phyloP scores from a whole-genome alignment of 495 filamentous ascomycete species.

The Hyaloscypha bicolor region DNA sequence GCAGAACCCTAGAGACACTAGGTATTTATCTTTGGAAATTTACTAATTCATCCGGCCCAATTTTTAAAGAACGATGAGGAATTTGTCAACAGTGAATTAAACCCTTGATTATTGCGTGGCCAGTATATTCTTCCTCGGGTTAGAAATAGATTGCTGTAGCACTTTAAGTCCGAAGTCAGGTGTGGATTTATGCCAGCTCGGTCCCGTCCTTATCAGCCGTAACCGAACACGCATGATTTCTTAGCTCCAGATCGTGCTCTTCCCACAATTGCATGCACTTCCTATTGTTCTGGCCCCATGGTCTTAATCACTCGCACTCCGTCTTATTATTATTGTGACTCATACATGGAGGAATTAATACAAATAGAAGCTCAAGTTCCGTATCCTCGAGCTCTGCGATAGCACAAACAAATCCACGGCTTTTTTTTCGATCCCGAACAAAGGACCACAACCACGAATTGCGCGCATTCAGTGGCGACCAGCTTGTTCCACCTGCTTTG shows the following conservation, averaged over 20 bases:
- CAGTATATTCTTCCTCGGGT: neutral
- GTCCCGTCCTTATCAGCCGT: neutral
- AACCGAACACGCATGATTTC: neutral
- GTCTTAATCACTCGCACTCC: neutral
- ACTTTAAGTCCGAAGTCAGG: neutral
- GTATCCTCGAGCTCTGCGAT: conserved; percentile 25
- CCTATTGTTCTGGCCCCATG: conserved; percentile 1
- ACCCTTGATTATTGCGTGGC: neutral
- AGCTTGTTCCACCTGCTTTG: conserved; percentile 6
- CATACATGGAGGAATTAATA: conserved; percentile 29
- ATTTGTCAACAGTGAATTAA: neutral
- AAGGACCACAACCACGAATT: conserved; percentile 8
- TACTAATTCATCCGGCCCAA: neutral
- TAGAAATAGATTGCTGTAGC: neutral
- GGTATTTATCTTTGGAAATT: neutral
- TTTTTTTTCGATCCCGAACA: neutral
- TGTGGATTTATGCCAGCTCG: neutral
- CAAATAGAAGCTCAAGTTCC: conserved; percentile 13
- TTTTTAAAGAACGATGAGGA: neutral
- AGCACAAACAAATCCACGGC: conserved; percentile 8
- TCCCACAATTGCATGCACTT: neutral
- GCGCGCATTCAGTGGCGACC: conserved; percentile 10
- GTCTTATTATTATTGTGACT: conserved; percentile 2
- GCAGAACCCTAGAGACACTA: neutral
- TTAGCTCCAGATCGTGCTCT: neutral